These are phyloP conservation scores for Huntiella omanensis DNA, from an alignment of 2,329 filamentous ascomycete genomes.

Conservation along the genomic window DNA sequence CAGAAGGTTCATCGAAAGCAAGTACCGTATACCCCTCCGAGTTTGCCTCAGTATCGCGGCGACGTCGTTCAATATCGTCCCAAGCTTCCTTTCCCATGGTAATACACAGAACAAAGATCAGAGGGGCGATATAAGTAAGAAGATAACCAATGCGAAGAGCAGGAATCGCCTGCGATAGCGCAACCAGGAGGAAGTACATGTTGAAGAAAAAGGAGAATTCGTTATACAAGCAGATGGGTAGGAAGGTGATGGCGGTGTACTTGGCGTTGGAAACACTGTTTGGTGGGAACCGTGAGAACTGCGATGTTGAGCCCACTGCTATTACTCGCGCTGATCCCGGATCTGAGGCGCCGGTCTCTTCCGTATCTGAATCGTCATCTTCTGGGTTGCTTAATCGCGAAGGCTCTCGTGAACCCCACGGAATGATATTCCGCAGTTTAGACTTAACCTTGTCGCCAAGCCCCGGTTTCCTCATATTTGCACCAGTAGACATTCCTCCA, in stretches of 20 bases:
- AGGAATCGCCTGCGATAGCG: conserved; percentile 81
- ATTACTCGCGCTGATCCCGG: conserved; percentile 56
- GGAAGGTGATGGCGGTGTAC: conserved; percentile 86
- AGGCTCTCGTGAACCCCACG: conserved; percentile 16
- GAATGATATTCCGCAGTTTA: conserved; percentile 50
- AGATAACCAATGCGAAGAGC: conserved; percentile 82
- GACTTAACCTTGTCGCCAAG: conserved; percentile 6
- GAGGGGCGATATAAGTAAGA: conserved; percentile 78
- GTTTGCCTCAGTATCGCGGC: conserved; percentile 84
- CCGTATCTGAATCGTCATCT: conserved; percentile 27
- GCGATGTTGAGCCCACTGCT: conserved; percentile 49
- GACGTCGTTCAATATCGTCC: conserved; percentile 73
- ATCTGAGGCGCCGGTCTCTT: conserved; percentile 36
- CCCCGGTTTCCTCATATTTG: neutral
- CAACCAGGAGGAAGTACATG: conserved; percentile 93
- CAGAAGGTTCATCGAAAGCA: conserved; percentile 42
- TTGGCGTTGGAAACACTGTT: conserved; percentile 95
- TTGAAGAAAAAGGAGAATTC: conserved; percentile 99
- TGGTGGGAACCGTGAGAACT: conserved; percentile 60
- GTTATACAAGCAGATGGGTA: conserved; percentile 89
- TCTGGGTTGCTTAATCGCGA: conserved; percentile 13
- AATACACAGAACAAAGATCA: conserved; percentile 80
- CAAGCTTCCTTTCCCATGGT: conserved; percentile 91
- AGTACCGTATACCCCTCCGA: conserved; percentile 72
- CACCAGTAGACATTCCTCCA: neutral